Evolutionary conservation across 352 stramenopile genomes (phyloP).

Genomic region (Globisporangium uncinulatum): DNA sequence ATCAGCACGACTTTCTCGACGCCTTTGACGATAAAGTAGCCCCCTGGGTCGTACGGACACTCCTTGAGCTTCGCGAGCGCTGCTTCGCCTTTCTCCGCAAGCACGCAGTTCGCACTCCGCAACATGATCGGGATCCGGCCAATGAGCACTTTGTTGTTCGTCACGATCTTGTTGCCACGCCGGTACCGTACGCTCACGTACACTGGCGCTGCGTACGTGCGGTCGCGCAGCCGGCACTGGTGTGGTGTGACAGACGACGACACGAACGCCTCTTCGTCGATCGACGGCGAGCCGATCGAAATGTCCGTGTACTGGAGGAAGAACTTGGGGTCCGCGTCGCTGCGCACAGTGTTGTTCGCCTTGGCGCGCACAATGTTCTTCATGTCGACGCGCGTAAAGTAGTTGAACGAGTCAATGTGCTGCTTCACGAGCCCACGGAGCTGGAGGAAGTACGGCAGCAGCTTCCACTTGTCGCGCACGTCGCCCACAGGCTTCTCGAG

Average conservation of each 20-base stretch:
- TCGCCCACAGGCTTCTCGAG: slow-evolving; percentile 66
- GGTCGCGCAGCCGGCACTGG: slow-evolving; percentile 97
- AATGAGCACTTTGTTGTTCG: slow-evolving; percentile 97
- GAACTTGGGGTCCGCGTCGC: slow-evolving; percentile 97
- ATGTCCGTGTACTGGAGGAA: slow-evolving; percentile 99
- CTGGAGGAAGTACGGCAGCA: slow-evolving; percentile 98
- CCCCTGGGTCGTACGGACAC: slow-evolving; percentile 98
- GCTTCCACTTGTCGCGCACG: slow-evolving; percentile 96
- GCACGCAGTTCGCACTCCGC: slow-evolving; percentile 93
- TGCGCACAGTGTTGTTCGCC: slow-evolving; percentile 88
- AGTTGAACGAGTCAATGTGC: slow-evolving; percentile 99
- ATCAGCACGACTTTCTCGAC: slow-evolving; percentile 99
- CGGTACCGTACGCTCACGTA: slow-evolving; percentile 99
- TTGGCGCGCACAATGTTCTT: slow-evolving; percentile 97
- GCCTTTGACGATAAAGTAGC: slow-evolving; percentile 99
- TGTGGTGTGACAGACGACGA: slow-evolving; percentile 93
- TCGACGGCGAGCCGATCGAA: slow-evolving; percentile 94
- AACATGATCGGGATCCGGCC: slow-evolving; percentile 99
- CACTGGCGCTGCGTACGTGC: slow-evolving; percentile 98
- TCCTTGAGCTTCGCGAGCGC: slow-evolving; percentile 97
- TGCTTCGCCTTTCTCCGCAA: slow-evolving; percentile 91
- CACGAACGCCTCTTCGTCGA: slow-evolving; percentile 97
- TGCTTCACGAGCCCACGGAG: slow-evolving; percentile 92
- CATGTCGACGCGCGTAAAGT: slow-evolving; percentile 98
- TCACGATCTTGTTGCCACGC: slow-evolving; percentile 95